Conservation (phyloP, 179 eudicot genomes). For the Amaranthus tricolor region DNA sequence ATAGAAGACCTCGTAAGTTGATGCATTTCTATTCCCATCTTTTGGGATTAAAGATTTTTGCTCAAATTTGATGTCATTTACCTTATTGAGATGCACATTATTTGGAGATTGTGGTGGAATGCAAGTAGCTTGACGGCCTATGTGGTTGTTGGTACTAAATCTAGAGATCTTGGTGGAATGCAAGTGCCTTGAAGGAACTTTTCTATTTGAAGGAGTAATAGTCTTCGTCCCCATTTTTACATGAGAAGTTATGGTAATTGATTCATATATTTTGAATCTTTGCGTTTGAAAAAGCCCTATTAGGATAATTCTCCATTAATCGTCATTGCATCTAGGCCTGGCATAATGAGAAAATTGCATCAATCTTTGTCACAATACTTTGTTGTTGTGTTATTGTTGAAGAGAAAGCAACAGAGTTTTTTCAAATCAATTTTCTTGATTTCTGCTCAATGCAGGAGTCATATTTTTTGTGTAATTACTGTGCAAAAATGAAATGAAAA, state of each 20-base stretch:
- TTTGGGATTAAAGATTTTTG: too few species aligned
- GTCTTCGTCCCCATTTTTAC: neutral
- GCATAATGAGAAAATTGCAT: neutral
- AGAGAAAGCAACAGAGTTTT: neutral
- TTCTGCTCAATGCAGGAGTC: neutral
- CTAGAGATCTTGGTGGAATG: neutral
- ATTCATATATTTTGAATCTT: neutral
- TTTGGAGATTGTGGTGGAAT: too few species aligned
- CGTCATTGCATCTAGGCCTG: neutral
- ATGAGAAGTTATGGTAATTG: neutral
- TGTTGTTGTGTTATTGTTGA: neutral
- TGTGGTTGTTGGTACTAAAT: too few species aligned
- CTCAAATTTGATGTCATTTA: too few species aligned
- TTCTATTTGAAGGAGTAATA: neutral
- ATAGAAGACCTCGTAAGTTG: too few species aligned
- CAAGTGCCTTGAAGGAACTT: neutral
- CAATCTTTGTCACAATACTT: neutral
- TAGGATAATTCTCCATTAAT: neutral
- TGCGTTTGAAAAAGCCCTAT: neutral
- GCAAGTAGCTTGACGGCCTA: too few species aligned
- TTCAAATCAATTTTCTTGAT: neutral
- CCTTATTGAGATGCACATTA: too few species aligned
- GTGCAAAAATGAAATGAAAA: neutral
- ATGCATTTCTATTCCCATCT: too few species aligned
- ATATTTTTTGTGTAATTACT: neutral